Evolutionary conservation across 495 filamentous ascomycete species (phyloP).

Genomic region (Barbatosphaeria neglecta): DNA sequence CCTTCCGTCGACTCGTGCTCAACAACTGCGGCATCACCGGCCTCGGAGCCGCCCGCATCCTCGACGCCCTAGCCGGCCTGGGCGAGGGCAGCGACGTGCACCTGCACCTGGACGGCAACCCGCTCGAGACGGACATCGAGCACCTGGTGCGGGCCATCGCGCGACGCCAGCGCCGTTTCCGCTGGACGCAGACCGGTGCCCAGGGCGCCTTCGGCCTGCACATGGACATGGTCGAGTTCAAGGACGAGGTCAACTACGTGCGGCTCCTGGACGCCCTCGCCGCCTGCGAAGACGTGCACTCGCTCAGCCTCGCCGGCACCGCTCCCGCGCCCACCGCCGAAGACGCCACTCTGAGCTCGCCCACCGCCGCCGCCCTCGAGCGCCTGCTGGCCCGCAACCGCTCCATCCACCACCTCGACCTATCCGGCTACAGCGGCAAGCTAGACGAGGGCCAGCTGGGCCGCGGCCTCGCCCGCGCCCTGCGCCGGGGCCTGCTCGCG

Average conservation of each 20-base stretch:
- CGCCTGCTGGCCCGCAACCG: slow-evolving; percentile 67
- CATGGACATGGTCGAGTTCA: slow-evolving; percentile 77
- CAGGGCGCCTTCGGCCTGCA: slow-evolving; percentile 62
- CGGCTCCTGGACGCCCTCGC: slow-evolving; percentile 60
- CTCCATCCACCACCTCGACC: slow-evolving; percentile 65
- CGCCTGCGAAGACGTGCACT: slow-evolving; percentile 58
- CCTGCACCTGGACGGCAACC: slow-evolving; percentile 70
- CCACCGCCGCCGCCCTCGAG: slow-evolving; percentile 64
- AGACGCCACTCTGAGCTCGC: slow-evolving; percentile 33
- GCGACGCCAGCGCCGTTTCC: slow-evolving; percentile 27
- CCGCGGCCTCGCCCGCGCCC: slow-evolving; percentile 64
- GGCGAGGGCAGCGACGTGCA: slow-evolving; percentile 69
- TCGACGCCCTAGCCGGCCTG: slow-evolving; percentile 57
- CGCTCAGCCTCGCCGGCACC: slow-evolving; percentile 80
- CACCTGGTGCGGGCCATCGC: slow-evolving; percentile 59
- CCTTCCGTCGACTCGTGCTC: slow-evolving; percentile 55
- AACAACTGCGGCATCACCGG: slow-evolving; percentile 75
- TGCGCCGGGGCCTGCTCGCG: slow-evolving; percentile 57
- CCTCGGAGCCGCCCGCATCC: slow-evolving; percentile 61
- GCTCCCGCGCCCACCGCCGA: slow-evolving; percentile 72
- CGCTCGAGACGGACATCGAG: slow-evolving; percentile 55
- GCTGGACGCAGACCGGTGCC: too few relatives aligned
- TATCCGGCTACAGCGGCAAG: slow-evolving; percentile 82
- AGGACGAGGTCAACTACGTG: slow-evolving; percentile 64
- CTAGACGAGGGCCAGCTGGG: slow-evolving; percentile 79